phyloP scores from a whole-genome alignment of 768 basidiomycete genomes.

The Lactarius evosmus region DNA sequence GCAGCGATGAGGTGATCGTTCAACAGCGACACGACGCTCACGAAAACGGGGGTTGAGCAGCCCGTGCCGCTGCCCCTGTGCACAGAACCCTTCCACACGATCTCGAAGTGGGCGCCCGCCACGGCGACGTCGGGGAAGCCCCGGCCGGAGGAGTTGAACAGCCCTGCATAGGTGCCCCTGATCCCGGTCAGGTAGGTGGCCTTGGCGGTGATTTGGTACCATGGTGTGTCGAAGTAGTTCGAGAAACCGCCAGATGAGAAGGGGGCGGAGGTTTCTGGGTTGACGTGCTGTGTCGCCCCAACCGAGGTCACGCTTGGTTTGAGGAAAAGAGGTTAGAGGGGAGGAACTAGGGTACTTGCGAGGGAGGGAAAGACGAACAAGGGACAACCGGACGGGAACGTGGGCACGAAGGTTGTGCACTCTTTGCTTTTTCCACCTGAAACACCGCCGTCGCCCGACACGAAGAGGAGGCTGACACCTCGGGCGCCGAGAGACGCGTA shows the following conservation, averaged over 20 bases:
- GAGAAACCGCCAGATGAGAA: constrained; percentile 41
- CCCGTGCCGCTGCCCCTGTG: constrained; percentile 35
- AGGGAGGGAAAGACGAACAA: constrained; percentile 29
- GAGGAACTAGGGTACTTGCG: neutral
- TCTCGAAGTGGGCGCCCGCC: constrained; percentile 34
- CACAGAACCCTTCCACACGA: constrained; percentile 27
- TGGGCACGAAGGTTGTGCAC: constrained; percentile 36
- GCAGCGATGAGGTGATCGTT: constrained; percentile 35
- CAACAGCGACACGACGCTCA: constrained; percentile 36
- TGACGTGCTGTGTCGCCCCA: constrained; percentile 35
- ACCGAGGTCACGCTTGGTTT: constrained; percentile 36
- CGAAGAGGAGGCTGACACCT: constrained; percentile 39
- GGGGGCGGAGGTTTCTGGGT: constrained; percentile 34
- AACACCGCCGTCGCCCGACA: constrained; percentile 41
- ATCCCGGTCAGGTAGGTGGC: constrained; percentile 38
- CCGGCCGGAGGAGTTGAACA: constrained; percentile 39
- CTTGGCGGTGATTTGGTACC: constrained; percentile 42
- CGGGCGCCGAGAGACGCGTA: constrained; percentile 38
- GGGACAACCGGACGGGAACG: constrained; percentile 39
- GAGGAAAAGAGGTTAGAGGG: neutral
- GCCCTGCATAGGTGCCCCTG: constrained; percentile 33
- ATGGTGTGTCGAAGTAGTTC: constrained; percentile 34
- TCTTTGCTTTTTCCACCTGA: constrained; percentile 32
- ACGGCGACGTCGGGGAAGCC: constrained; percentile 51
- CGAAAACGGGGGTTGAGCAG: constrained; percentile 37